Evolutionary conservation across 768 basidiomycete species (phyloP).

Genomic region (Mrakia gelida): DNA sequence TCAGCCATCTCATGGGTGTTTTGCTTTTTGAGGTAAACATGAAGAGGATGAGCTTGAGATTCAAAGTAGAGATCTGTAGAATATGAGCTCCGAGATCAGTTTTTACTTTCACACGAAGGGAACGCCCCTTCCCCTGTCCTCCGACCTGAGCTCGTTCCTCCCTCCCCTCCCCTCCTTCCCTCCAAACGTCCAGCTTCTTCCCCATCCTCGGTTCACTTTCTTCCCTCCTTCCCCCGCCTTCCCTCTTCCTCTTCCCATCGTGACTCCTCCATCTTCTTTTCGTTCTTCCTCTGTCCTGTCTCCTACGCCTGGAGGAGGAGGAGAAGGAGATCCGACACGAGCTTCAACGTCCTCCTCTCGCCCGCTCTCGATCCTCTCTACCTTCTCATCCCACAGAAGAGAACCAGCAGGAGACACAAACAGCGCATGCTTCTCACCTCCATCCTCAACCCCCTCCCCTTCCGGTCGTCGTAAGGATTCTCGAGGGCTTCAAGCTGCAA

Average conservation of each 20-base stretch:
- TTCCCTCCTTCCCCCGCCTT: neutral
- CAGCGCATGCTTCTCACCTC: neutral
- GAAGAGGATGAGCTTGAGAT: too few species aligned
- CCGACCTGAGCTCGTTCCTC: neutral
- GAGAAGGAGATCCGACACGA: neutral
- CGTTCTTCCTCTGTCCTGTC: constrained; percentile 1
- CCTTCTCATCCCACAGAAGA: neutral
- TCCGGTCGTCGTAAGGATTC: neutral
- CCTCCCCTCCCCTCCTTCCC: neutral
- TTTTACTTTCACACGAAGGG: too few species aligned
- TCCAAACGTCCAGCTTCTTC: too few species aligned
- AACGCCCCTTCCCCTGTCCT: too few species aligned
- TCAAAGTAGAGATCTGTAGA: too few species aligned
- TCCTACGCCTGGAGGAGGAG: neutral
- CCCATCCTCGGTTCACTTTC: neutral
- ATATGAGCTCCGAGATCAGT: too few species aligned
- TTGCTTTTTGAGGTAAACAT: too few species aligned
- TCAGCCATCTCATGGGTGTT: neutral
- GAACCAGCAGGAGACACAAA: constrained; percentile 10
- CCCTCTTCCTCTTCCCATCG: neutral
- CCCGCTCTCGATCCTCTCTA: constrained; percentile 14
- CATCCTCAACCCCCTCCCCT: neutral
- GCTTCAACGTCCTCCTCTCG: neutral
- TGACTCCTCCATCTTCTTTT: constrained; percentile 1
- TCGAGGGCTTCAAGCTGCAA: constrained; percentile 15